Evolutionary conservation across 2,329 filamentous ascomycete genomes (phyloP), one percentile per base, ranked within the genome.

Genomic region (Metarhizium robertsii): DNA sequence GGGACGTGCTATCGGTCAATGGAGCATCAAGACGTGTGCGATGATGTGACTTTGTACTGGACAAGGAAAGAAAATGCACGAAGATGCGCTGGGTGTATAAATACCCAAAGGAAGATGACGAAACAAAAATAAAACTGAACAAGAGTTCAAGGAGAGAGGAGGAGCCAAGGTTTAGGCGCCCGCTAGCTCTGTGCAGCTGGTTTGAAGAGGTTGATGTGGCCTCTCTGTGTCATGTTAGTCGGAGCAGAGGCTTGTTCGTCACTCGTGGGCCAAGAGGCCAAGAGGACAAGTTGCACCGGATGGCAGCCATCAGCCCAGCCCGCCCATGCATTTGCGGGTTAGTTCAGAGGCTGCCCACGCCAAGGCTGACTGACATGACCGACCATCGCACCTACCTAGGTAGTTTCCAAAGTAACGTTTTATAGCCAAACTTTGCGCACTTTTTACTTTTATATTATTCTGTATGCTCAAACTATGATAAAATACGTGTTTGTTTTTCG

Each of bases 241-340:
- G 25, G 25, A 25, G 25, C 25, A 25, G 25, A 25, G 25, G 25
- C 25, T 25, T 25, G 25, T 25, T 25, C 32, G 10, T 7, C 32
- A 8, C 18, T 18, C 7, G 18, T 20, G 54, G 50, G 30, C 20
- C 18, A 36, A 34, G 50, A n/a, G 49, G 42, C 55, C 61, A 69
- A 71, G 63, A 71, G 69, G 68, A 71, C 69, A 71, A 68, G 59
- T 71, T 68, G 63, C 63, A 65, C n/a, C 4, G 42, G 20, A 20
- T 20, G 20, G 20, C 45, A 30, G 25, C 47, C 47, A 32, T 49
- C 10, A 7, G 14, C 25, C 46, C 2, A 18, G n/a, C 36, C 25
- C 25, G 25, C 25, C 25, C 25, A 25, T 25, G 25, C 25, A 25
- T 25, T 3, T 25, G 25, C 25, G 25, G 6, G 32, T 11, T 11